phyloP scores from a whole-genome alignment of 495 filamentous ascomycete species.

The Aspergillus asperescens region DNA sequence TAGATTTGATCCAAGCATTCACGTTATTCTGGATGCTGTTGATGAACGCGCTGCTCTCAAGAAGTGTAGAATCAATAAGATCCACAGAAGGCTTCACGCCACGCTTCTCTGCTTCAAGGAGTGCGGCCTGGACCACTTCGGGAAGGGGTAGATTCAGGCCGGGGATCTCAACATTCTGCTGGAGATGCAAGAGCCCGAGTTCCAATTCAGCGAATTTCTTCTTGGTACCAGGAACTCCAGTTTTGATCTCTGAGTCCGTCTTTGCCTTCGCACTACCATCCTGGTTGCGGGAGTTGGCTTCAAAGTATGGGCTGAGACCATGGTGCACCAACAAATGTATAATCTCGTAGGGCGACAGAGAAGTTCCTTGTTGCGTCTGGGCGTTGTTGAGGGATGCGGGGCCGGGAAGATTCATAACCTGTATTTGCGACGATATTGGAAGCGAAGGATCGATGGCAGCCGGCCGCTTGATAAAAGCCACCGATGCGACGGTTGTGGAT shows the following conservation, averaged over 20 bases:
- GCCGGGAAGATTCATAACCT: conserved; percentile 87
- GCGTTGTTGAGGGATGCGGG: conserved; percentile 58
- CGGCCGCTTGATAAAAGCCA: conserved; percentile 85
- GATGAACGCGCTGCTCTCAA: conserved; percentile 82
- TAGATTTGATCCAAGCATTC: conserved; percentile 96
- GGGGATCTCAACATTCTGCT: conserved; percentile 97
- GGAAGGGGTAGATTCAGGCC: conserved; percentile 80
- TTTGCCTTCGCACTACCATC: conserved; percentile 64
- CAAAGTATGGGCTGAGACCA: conserved; percentile 88
- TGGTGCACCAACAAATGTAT: conserved; percentile 83
- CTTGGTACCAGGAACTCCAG: conserved; percentile 92
- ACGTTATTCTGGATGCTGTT: conserved; percentile 91
- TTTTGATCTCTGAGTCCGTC: conserved; percentile 81
- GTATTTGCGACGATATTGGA: conserved; percentile 78
- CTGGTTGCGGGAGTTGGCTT: conserved; percentile 84
- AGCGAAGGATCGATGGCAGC: conserved; percentile 74
- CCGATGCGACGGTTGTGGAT: conserved; percentile 70
- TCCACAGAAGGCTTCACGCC: conserved; percentile 66
- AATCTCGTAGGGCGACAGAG: conserved; percentile 82
- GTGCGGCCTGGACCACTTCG: conserved; percentile 74
- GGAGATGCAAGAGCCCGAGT: conserved; percentile 79
- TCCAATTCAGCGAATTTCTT: conserved; percentile 93
- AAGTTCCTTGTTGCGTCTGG: conserved; percentile 59
- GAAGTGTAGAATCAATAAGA: conserved; percentile 61
- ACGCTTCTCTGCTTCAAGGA: conserved; percentile 65